A percentile compares a stretch with the other conserved stretches of the same genome.
Conservation (phyloP, 225 moss, liverwort and hornwort species). For the Thuidium tamariscinum region DNA sequence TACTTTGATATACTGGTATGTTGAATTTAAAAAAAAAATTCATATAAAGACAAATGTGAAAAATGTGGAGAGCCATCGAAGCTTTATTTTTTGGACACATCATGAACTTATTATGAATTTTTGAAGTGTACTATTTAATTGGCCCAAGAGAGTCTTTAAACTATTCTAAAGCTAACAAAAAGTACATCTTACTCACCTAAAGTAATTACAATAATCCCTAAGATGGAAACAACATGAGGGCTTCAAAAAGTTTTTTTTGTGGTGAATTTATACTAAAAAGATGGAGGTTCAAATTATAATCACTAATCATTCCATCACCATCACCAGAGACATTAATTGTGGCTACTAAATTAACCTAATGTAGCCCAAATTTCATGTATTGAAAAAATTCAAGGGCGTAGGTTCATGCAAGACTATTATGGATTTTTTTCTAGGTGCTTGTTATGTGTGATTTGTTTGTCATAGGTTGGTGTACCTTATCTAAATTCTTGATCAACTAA, state of each 20-base stretch:
- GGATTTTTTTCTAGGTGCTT: rapidly evolving
- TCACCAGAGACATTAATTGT: background rate
- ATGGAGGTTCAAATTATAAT: no score
- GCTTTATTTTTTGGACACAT: background rate
- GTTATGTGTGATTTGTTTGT: rapidly evolving
- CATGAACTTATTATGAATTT: background rate
- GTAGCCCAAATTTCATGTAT: background rate
- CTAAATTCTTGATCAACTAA: background rate
- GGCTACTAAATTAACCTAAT: background rate
- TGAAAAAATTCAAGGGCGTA: rapidly evolving
- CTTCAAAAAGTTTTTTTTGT: no score
- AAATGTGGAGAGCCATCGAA: background rate
- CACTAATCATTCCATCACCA: background rate
- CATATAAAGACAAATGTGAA: background rate
- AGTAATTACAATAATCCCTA: background rate
- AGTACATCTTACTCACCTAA: background rate
- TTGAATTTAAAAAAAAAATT: no score
- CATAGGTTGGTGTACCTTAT: background rate
- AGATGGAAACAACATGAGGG: no score
- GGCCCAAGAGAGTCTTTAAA: rapidly evolving
- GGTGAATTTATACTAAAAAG: background rate
- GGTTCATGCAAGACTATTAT: background rate
- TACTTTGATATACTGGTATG: no score
- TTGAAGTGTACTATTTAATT: rapidly evolving
- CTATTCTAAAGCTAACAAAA: background rate